phyloP scores from a whole-genome alignment of 2,329 filamentous ascomycete genomes.

The Chalaropsis thielavioides region DNA sequence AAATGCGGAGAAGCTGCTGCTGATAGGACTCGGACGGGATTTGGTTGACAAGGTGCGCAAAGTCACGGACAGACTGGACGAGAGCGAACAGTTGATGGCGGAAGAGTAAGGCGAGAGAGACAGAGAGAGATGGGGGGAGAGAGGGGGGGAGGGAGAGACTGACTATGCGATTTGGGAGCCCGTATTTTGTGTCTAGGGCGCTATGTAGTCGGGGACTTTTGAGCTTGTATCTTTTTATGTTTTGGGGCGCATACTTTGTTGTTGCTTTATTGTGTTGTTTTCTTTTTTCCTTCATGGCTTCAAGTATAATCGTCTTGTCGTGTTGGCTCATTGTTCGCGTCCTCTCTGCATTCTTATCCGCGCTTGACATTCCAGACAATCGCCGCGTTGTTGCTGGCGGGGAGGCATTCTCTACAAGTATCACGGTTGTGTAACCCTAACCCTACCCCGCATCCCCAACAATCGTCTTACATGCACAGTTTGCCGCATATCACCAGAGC shows the following conservation, averaged over 20 bases:
- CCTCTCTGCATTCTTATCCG: not conserved
- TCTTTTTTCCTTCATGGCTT: not conserved
- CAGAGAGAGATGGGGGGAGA: too few species aligned
- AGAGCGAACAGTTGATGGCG: constrained; percentile 79
- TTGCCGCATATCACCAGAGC: not conserved
- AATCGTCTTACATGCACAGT: not conserved
- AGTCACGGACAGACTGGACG: constrained; percentile 78
- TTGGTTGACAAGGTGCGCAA: constrained; percentile 74
- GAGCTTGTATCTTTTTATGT: constrained; percentile 16
- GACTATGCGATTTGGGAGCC: too few species aligned
- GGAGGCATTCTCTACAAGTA: not conserved
- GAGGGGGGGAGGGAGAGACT: too few species aligned
- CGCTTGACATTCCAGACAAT: not conserved
- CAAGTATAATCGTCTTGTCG: not conserved
- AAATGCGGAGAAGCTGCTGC: constrained; percentile 88
- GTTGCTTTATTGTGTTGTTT: constrained; percentile 13
- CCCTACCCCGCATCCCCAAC: not conserved
- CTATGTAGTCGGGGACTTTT: constrained; percentile 8
- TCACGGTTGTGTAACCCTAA: not conserved
- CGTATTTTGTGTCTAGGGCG: too few species aligned
- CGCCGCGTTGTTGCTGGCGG: not conserved
- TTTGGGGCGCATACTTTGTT: not conserved
- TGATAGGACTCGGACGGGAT: constrained; percentile 74
- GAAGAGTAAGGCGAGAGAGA: constrained; percentile 31
- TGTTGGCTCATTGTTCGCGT: not conserved